phyloP scores from a whole-genome alignment of 2,329 filamentous ascomycete genomes.

The Colletotrichum neosansevieriae region DNA sequence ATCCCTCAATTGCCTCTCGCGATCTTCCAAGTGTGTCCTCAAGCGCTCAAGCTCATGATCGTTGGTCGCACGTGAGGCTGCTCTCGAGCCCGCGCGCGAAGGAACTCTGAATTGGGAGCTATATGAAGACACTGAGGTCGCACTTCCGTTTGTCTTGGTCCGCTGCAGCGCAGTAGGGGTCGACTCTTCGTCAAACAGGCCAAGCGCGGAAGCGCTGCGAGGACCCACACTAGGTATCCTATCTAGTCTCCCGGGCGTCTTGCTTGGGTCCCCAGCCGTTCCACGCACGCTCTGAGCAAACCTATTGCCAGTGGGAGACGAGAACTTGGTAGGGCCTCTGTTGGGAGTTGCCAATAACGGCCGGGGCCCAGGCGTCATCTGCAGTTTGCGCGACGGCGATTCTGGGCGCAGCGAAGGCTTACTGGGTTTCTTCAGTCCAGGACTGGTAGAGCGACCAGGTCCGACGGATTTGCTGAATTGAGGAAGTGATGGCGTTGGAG shows the following conservation, averaged over 20 bases:
- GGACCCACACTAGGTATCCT: slow-evolving; percentile 65
- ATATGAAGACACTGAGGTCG: slow-evolving; percentile 68
- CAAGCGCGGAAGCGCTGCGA: slow-evolving; percentile 71
- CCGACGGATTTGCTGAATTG: slow-evolving; percentile 93
- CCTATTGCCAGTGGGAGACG: slow-evolving; percentile 71
- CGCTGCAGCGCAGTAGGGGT: slow-evolving; percentile 63
- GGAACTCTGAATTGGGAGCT: slow-evolving; percentile 64
- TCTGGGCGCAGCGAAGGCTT: slow-evolving; percentile 89
- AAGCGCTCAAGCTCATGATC: slow-evolving; percentile 82
- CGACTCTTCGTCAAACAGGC: slow-evolving; percentile 69
- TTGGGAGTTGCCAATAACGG: slow-evolving; percentile 68
- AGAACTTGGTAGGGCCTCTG: slow-evolving; percentile 68
- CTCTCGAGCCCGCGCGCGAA: slow-evolving; percentile 54
- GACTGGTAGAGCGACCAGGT: slow-evolving; percentile 71
- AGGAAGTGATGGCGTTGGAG: slow-evolving; percentile 73
- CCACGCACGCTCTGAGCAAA: slow-evolving; percentile 75
- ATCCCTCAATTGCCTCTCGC: slow-evolving; percentile 88
- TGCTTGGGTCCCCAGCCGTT: slow-evolving; percentile 71
- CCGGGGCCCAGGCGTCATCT: slow-evolving; percentile 70
- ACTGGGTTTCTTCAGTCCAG: slow-evolving; percentile 73
- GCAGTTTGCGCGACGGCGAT: slow-evolving; percentile 80
- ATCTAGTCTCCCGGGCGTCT: slow-evolving; percentile 59
- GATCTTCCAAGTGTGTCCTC: slow-evolving; percentile 80
- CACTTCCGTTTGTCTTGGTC: slow-evolving; percentile 65
- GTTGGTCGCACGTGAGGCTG: slow-evolving; percentile 58